phyloP scores from a whole-genome alignment of 805 yeast genomes.

The Ogataea allantospora region DNA sequence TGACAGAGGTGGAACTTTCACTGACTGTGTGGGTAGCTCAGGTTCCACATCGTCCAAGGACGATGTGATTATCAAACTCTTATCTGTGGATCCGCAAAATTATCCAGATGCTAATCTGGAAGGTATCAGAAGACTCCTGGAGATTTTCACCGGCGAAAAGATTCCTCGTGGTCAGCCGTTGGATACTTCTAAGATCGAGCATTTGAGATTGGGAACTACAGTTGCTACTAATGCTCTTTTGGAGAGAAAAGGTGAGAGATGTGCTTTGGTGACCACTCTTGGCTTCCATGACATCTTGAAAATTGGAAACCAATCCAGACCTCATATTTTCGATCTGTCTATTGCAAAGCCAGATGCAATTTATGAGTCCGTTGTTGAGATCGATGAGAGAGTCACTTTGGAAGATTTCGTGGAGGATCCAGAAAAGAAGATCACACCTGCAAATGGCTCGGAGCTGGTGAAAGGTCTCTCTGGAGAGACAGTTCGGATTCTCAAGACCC shows the following conservation, averaged over 20 bases:
- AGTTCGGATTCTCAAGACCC: constrained; percentile 53
- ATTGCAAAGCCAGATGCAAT: constrained; percentile 70
- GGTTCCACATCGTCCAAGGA: constrained; percentile 49
- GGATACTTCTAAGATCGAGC: constrained; percentile 60
- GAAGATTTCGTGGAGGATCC: constrained; percentile 82
- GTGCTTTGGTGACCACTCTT: constrained; percentile 81
- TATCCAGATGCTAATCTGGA: constrained; percentile 91
- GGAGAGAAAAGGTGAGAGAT: constrained; percentile 88
- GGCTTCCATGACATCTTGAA: constrained; percentile 81
- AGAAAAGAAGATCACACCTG: constrained; percentile 24
- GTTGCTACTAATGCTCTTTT: constrained; percentile 94
- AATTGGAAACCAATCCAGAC: constrained; percentile 92
- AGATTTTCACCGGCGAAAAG: constrained; percentile 47
- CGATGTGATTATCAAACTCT: constrained; percentile 70
- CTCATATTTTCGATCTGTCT: constrained; percentile 80
- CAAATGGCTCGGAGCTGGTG: constrained; percentile 38
- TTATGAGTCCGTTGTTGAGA: constrained; percentile 73
- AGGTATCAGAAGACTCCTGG: constrained; percentile 80
- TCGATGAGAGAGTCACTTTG: constrained; percentile 87
- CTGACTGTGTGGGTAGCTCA: constrained; percentile 62
- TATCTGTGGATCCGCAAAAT: constrained; percentile 86
- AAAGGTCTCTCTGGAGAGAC: constrained; percentile 69
- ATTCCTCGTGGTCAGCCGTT: constrained; percentile 63
- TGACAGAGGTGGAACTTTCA: constrained; percentile 87
- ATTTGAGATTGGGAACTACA: constrained; percentile 88